Evolutionary conservation across 2,329 filamentous ascomycete genomes (phyloP), one percentile per base, ranked within the genome.

Genomic region (Paraphoma sp.): DNA sequence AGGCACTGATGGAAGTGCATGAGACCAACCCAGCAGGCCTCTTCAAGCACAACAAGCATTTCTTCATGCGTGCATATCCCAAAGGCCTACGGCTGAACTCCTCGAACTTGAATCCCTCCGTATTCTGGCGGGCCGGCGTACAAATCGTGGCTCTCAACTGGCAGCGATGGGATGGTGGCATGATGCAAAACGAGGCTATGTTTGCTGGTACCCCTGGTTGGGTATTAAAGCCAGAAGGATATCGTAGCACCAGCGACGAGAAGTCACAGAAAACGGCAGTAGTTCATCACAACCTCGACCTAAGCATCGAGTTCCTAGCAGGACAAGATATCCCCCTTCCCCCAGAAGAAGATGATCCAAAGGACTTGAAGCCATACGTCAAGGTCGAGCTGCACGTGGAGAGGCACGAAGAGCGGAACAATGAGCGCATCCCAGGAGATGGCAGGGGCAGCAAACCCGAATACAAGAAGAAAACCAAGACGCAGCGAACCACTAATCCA

Each of bases 141-240:
- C 93, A 97, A 76, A 89, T 97, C 65, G 92, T 96, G 1, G 93
- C 93, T 0, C 81, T 98, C 58, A 97, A 97, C 78, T 98, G 93
- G 92, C 93, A 98, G 76, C 89, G 88, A 59, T 88, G 90, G 76
- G 93, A 97, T 69, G 89, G 92, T 65, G 93, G 92, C 31, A 96
- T 96, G 89, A 97, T 97, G 94, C 84, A 97, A 12, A 97, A 97
- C 71, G 89, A 95, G 71, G 93, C 87, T 65, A 95, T 96, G 92
- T 97, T 97, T 76, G 85, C 87, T 1, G 90, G 87, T 9, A 89
- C 91, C 48, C 81, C 86, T 42, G 93, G 94, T 41, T 97, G 92
- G 91, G 87, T 93, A 2, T 82, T 95, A 59, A 97, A 97, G 77
- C 93, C 93, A 0, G 74, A 83, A 31, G 89, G 89, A 14, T 95